These are phyloP conservation scores for Tylopilus balloui DNA, from an alignment of 768 basidiomycete genomes.

Conservation along the genomic window DNA sequence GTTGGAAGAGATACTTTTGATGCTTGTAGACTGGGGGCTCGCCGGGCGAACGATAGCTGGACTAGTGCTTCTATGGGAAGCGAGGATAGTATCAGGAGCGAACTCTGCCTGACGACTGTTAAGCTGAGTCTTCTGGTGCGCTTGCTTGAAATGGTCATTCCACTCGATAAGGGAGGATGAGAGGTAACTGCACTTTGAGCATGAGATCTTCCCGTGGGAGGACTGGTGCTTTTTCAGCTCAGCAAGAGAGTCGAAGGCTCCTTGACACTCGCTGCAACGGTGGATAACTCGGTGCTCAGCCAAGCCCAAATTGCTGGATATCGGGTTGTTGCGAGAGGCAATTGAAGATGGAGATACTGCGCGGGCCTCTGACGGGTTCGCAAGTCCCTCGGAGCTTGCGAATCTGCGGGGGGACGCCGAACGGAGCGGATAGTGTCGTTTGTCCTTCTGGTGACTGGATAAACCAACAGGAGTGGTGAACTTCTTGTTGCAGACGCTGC, in stretches of 20 bases:
- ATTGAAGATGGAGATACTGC: neutral
- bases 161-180: constrained; percentile 25
- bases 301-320: neutral
- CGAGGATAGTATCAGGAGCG: constrained; percentile 1
- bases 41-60: constrained; percentile 12
- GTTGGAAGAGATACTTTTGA: constrained; percentile 4
- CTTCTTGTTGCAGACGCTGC: constrained; percentile 26
- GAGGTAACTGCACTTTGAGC: constrained; percentile 22
- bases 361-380: constrained; percentile 3
- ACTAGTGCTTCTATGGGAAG: constrained; percentile 10
- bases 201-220: constrained; percentile 19
- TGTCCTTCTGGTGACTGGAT: constrained; percentile 21
- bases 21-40: constrained; percentile 17
- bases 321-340: neutral
- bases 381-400: neutral
- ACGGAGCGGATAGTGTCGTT: constrained; percentile 17
- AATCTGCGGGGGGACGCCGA: constrained; percentile 2
- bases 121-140: constrained; percentile 10
- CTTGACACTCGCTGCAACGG: constrained; percentile 20
- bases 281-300: constrained; percentile 6
- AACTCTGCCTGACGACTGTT: constrained; percentile 6
- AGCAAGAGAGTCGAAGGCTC: constrained; percentile 12
- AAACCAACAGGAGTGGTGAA: constrained; percentile 19
- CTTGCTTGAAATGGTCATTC: constrained; percentile 26
- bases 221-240: constrained; percentile 21